Base-by-base conservation (phyloP, 805 yeast species). In the Candida arabinofermentans region DNA sequence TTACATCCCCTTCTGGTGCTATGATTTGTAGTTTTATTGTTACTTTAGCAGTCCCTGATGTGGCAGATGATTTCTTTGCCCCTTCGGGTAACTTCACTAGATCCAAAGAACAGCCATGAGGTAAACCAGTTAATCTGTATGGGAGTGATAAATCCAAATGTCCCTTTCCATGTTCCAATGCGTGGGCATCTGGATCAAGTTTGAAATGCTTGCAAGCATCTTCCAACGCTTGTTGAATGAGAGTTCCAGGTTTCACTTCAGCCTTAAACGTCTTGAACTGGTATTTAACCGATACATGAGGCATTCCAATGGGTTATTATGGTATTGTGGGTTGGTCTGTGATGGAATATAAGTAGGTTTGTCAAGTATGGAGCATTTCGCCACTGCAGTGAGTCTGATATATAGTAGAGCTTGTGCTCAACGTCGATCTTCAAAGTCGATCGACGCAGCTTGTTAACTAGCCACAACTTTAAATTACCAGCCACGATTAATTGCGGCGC, bases 21-120 rank as follows among this genome's bases (percentile, higher is more conserved):
- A 43, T 41, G 3, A 57, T 37, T 34, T 55, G 61, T 37, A 57
- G 32, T 23, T 57, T 58, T 26, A 57, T 41, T 6, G 48, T 53
- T 14, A 55, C 55, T 34, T 34, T 42, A 3, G 36, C 13, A 19
- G n/a, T 26, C 16, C 36, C 27, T 2, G n/a, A 13, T 8, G 22
- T 32, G 7, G 49, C 40, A 2, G 39, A 37, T 13, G 39, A 8
- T 14, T 29, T n/a, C n/a, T n/a, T 36, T 8, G 27, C 5, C 8
- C 26, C 31, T 4, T 26, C 35, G 5, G 41, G 34, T 14, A 32
- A 24, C 23, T 40, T 42, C 3, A 34, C 38, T 33, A 72, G 46
- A 7, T 57, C 55, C 27, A 75, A 41, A 34, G 70, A 74, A 14
- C 66, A 69, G 10, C 79, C 79, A 5, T 64, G 56, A 2, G 77